Evolutionary conservation across 1,284 basidiomycete species (phyloP).

Genomic region (Melampsora americana): DNA sequence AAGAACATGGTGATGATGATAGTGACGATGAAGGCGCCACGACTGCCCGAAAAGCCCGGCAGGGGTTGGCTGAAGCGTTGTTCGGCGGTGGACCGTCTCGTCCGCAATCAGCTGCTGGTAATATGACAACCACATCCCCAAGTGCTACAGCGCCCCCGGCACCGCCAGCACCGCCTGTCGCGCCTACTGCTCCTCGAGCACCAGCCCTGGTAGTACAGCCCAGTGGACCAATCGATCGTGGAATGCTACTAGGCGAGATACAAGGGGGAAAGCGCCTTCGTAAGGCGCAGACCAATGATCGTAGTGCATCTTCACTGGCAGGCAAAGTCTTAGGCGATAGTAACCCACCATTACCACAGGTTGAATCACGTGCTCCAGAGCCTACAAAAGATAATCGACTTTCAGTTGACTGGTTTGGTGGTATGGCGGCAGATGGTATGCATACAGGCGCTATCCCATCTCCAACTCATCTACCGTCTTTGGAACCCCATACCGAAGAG

Average conservation of each 20-base stretch:
- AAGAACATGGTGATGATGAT: constrained; percentile 70
- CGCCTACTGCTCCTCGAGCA: constrained; percentile 46
- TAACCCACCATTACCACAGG: constrained; percentile 68
- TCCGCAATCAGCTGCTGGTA: constrained; percentile 44
- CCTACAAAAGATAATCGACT: constrained; percentile 59
- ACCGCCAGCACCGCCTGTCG: constrained; percentile 53
- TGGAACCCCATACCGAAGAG: constrained; percentile 63
- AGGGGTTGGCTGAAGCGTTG: constrained; percentile 70
- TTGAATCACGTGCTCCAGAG: constrained; percentile 55
- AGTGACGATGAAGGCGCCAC: constrained; percentile 71
- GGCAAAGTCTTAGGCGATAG: constrained; percentile 76
- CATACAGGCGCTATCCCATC: constrained; percentile 10
- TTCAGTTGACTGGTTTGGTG: constrained; percentile 86
- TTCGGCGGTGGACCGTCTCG: constrained; percentile 63
- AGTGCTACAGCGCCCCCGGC: constrained; percentile 51
- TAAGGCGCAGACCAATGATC: constrained; percentile 79
- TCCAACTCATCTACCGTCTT: constrained; percentile 54
- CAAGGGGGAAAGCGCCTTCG: constrained; percentile 72
- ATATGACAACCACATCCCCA: constrained; percentile 52
- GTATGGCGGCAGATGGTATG: constrained; percentile 70
- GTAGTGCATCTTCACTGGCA: constrained; percentile 66
- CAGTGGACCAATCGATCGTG: constrained; percentile 60
- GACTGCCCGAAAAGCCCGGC: constrained; percentile 62
- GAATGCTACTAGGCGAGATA: constrained; percentile 75
- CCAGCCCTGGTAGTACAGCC: constrained; percentile 49